Evolutionary conservation across 768 basidiomycete genomes (phyloP).

Genomic region (Amanita pallidorosea): DNA sequence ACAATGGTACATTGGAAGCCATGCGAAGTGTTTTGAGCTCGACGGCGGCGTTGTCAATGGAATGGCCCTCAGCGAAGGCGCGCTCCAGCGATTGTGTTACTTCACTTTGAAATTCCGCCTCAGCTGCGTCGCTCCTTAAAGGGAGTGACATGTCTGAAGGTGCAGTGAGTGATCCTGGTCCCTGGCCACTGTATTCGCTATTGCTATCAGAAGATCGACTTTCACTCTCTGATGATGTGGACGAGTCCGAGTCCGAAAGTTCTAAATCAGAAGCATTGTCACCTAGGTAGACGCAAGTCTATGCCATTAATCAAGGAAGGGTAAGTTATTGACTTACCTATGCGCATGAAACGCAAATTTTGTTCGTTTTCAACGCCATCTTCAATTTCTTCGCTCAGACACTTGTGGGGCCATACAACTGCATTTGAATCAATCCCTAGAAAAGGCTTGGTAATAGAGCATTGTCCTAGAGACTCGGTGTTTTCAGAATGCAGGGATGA

Average conservation of each 20-base stretch:
- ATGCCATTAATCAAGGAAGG: not conserved
- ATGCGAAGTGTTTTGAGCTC: constrained; percentile 95
- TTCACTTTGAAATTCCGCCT: constrained; percentile 66
- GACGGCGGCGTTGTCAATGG: constrained; percentile 85
- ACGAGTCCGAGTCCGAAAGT: constrained; percentile 47
- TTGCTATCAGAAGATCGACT: constrained; percentile 27
- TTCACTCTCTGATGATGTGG: constrained; percentile 46
- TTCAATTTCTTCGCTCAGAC: constrained; percentile 54
- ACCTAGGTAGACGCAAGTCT: constrained; percentile 23
- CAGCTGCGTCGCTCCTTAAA: constrained; percentile 32
- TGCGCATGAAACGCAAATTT: constrained; percentile 65
- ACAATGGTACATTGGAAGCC: constrained; percentile 88
- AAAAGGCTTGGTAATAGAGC: constrained; percentile 14
- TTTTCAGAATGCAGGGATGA: constrained; percentile 21
- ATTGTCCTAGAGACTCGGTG: constrained; percentile 31
- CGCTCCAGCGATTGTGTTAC: constrained; percentile 82
- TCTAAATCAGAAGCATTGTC: constrained; percentile 55
- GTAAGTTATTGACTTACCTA: constrained; percentile 33
- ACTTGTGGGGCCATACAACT: constrained; percentile 66
- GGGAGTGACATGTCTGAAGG: constrained; percentile 39
- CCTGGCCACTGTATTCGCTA: constrained; percentile 23
- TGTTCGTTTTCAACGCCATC: constrained; percentile 48
- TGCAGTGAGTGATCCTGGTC: constrained; percentile 26
- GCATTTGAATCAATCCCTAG: constrained; percentile 70
- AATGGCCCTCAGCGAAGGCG: constrained; percentile 86